phyloP scores from a whole-genome alignment of 169 alveolate genomes.

The Plasmodium gonderi region DNA sequence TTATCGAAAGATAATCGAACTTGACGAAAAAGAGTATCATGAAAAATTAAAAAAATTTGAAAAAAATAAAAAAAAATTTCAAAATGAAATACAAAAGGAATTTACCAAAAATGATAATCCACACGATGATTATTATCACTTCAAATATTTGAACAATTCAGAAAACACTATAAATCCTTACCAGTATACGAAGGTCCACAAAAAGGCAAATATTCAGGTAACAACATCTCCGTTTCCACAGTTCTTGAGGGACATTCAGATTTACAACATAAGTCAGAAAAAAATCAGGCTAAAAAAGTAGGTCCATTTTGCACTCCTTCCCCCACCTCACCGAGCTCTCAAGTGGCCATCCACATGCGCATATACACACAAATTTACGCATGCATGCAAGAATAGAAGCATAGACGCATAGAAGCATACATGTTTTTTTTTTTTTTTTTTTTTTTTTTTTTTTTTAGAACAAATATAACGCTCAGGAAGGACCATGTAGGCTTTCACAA shows the following conservation, averaged over 20 bases:
- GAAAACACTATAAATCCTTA: slow-evolving; percentile 28
- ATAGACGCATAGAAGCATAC: neutral
- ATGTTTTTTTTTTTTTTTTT: neutral
- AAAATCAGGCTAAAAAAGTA: slow-evolving; percentile 65
- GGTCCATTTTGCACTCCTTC: neutral
- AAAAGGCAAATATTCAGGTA: slow-evolving; percentile 56
- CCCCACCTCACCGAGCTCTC: neutral
- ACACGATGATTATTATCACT: slow-evolving; percentile 73
- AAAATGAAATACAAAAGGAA: neutral
- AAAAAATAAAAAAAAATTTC: neutral
- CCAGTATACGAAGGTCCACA: slow-evolving; percentile 24
- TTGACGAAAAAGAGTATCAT: slow-evolving; percentile 16
- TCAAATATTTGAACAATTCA: slow-evolving; percentile 31
- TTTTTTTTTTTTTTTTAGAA: slow-evolving; percentile 19
- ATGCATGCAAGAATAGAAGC: neutral
- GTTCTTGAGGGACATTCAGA: slow-evolving; percentile 71
- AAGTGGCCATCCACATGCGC: neutral
- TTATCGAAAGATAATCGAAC: neutral
- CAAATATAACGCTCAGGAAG: slow-evolving; percentile 7
- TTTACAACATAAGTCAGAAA: slow-evolving; percentile 25
- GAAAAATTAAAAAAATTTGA: slow-evolving; percentile 22
- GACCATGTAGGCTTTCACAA: slow-evolving; percentile 16
- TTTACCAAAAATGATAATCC: slow-evolving; percentile 46
- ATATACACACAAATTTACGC: too few species aligned
- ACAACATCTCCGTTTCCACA: slow-evolving; percentile 73